A percentile compares a stretch with the other conserved stretches of the same genome.
phyloP scores from a whole-genome alignment of 1,284 basidiomycete genomes.

The Pseudozyma thailandica region DNA sequence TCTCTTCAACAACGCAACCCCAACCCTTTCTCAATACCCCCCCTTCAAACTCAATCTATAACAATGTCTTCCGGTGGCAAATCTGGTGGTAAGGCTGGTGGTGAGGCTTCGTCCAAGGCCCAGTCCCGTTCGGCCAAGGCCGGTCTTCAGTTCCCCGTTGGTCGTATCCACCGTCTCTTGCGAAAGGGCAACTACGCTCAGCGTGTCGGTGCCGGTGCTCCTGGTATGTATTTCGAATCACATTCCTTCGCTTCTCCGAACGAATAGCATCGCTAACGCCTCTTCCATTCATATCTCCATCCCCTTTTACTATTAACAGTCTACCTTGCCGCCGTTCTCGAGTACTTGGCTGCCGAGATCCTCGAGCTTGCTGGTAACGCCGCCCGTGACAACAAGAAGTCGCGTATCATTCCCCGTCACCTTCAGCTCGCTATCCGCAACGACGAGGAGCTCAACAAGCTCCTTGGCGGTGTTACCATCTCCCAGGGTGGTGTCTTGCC shows the following conservation, averaged over 20 bases:
- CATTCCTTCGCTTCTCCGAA: not conserved
- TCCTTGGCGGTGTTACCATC: conserved; percentile 73
- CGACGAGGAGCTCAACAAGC: conserved; percentile 83
- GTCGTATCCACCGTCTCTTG: conserved; percentile 93
- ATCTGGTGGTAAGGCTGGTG: conserved; percentile 69
- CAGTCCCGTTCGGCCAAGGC: conserved; percentile 80
- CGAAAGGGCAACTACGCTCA: conserved; percentile 86
- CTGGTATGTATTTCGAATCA: conserved; percentile 72
- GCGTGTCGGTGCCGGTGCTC: conserved; percentile 79
- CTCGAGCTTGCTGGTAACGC: conserved; percentile 94
- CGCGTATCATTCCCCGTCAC: conserved; percentile 95
- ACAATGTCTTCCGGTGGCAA: conserved; percentile 69
- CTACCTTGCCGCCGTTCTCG: conserved; percentile 87
- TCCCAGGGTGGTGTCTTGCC: conserved; percentile 89
- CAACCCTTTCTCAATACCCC: conserved; percentile 12
- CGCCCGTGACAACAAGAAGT: conserved; percentile 93
- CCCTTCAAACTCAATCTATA: conserved; percentile 21
- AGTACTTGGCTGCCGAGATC: conserved; percentile 92
- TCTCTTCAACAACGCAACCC: conserved; percentile 3
- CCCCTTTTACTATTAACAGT: conserved; percentile 71
- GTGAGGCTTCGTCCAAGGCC: conserved; percentile 70
- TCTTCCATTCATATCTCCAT: not conserved
- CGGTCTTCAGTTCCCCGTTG: conserved; percentile 85
- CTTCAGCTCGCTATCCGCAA: conserved; percentile 93
- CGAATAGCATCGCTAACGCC: conserved; percentile 5